Base-by-base conservation (phyloP, 2,329 filamentous ascomycete species). In the Alternaria atra region DNA sequence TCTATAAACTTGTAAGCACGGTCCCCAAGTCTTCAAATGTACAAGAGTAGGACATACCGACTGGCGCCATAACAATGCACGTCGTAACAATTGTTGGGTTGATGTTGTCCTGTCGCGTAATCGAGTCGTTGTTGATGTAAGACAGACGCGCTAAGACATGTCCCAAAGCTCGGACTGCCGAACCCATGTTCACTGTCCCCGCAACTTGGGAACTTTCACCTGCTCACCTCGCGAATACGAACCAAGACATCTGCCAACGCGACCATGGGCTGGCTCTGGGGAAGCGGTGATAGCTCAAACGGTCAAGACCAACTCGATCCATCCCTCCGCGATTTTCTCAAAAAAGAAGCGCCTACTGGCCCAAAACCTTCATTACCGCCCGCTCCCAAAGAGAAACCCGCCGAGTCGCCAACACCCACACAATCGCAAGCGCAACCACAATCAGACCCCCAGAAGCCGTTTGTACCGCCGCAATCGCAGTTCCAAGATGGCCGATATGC, bases 301-400 rank as follows among this genome's bases (percentile, higher is more conserved):
- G 77, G 80, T 55, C 81, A 89, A 64, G 87, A 92, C 70, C 89
- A 91, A 70, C 89, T 97, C 71, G 93, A 97, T 74, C 91, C 92
- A 39, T 89, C 90, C 66, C 86, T 97, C 58, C 90, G 91, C 73
- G 91, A 94, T 67, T 97, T 94, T 79, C 89, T 97, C 73, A 85
- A 93, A 75, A 89, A 90, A 80, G 92, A 97, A 82, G 90, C 91
- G 27, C 91, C 92, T 32, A 83, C 90, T 70, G 91, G 91, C 80
- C 90, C 91, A 5, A 75, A 68, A 47, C 75, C 75, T 32, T 54
- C 72, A 20, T 64, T 76, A 20, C 73, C 73, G 13, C 63, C 70
- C 23, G 65, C 66, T 27, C 67, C 69, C 35, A 65, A 66, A 55
- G 61, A 82, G 67, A 73, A 68, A 59, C 55, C 64, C 46, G 58